These are phyloP conservation scores for Pichia pseudocactophila DNA, from an alignment of 805 yeast species.

Conservation along the genomic window DNA sequence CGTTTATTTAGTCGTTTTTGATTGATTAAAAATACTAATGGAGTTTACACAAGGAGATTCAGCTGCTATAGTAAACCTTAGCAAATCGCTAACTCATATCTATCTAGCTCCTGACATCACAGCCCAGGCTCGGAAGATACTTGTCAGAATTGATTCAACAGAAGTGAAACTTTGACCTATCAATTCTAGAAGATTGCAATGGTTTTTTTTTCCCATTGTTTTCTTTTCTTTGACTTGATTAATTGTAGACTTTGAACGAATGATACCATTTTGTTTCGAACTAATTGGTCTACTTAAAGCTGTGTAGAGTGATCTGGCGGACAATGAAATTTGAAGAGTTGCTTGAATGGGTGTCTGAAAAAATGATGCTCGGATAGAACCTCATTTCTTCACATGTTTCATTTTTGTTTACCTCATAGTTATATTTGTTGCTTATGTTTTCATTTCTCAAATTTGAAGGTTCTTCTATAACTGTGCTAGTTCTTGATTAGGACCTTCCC, in stretches of 20 bases:
- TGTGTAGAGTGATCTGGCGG: neutral
- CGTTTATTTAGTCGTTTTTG: neutral
- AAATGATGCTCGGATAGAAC: neutral
- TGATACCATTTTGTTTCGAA: too few relatives aligned
- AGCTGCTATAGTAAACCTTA: too few relatives aligned
- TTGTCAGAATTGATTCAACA: neutral
- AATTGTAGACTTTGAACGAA: neutral
- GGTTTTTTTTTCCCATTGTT: neutral
- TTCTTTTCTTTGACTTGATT: neutral
- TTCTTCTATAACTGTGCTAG: too few relatives aligned
- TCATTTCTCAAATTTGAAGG: too few relatives aligned
- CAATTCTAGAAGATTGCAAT: constrained; percentile 2
- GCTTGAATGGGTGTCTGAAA: neutral
- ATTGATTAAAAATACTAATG: neutral
- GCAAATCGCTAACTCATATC: too few relatives aligned
- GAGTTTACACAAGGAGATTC: constrained; percentile 5
- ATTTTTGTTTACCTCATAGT: neutral
- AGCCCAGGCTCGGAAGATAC: constrained; percentile 8
- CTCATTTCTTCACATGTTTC: neutral
- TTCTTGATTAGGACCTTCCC: constrained; percentile 10
- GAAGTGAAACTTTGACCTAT: neutral
- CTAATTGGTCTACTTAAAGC: neutral
- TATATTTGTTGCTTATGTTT: neutral
- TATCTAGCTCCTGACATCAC: constrained; percentile 8
- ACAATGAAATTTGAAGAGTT: neutral